Evolutionary conservation across 2,329 filamentous ascomycete species (phyloP).

Genomic region (Gaeumannomyces sp.): DNA sequence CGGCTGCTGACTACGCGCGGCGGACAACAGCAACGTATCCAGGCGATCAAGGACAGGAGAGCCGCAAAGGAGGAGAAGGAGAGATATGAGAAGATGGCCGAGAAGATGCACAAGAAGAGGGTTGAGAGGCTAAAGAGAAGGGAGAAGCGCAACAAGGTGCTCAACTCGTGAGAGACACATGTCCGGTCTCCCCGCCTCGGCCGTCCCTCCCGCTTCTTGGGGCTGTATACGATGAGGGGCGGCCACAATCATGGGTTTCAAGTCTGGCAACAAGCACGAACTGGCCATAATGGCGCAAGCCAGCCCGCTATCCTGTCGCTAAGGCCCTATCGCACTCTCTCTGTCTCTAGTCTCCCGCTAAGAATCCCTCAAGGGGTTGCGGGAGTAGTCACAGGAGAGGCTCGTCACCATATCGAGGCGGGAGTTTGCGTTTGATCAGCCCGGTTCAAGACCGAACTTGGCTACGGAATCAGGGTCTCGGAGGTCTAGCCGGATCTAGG

Average conservation of each 20-base stretch:
- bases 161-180: slow-evolving; percentile 50
- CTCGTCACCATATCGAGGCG: not conserved
- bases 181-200: not conserved
- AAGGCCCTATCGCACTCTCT: not conserved
- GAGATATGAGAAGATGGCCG: slow-evolving; percentile 86
- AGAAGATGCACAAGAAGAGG: slow-evolving; percentile 96
- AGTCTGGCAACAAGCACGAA: not conserved
- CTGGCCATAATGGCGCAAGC: not conserved
- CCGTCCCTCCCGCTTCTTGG: not conserved
- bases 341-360: not conserved
- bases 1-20: slow-evolving; percentile 8
- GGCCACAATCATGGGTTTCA: not conserved
- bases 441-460: not conserved
- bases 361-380: not conserved
- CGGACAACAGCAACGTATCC: slow-evolving; percentile 57
- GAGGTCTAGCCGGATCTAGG: not conserved
- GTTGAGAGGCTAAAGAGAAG: slow-evolving; percentile 89
- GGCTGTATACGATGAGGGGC: no score
- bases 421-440: not conserved
- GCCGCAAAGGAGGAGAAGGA: slow-evolving; percentile 89
- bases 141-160: slow-evolving; percentile 90
- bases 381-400: not conserved
- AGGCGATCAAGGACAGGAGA: slow-evolving; percentile 77
- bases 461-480: not conserved
- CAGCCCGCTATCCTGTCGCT: not conserved